These are phyloP conservation scores for Aspergillus nomiae DNA, from an alignment of 2,329 filamentous ascomycete species.

Conservation along the genomic window DNA sequence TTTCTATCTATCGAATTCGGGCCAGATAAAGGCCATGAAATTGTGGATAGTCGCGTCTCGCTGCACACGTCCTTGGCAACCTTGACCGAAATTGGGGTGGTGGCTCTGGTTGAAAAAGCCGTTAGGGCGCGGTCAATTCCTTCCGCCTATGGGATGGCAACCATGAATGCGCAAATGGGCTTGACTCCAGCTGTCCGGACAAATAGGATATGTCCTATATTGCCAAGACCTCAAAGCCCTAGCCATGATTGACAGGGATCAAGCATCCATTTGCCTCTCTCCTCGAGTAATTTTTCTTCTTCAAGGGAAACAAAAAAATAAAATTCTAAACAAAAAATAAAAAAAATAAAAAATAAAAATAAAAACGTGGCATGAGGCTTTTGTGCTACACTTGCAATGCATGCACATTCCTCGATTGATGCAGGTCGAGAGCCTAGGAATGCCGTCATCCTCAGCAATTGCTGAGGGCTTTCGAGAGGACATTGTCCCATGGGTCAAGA, in stretches of 20 bases:
- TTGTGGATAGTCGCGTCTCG: not conserved
- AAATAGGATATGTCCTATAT: not conserved
- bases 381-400: slow-evolving; percentile 11
- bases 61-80: not conserved
- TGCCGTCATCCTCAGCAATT: not conserved
- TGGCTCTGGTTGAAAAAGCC: not conserved
- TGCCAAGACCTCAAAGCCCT: not conserved
- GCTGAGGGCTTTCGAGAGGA: not conserved
- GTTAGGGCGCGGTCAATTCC: not conserved
- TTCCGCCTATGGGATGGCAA: not conserved
- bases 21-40: not conserved
- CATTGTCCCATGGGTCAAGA: not conserved
- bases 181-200: not conserved
- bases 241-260: not conserved
- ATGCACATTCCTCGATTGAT: slow-evolving; percentile 12
- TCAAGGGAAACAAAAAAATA: slow-evolving; percentile 4
- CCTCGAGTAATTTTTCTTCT: not conserved
- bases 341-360: not conserved
- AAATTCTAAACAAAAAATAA: too few species aligned
- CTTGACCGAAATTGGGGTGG: not conserved
- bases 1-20: not conserved
- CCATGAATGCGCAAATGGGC: not conserved
- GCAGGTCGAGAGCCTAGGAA: slow-evolving; percentile 11
- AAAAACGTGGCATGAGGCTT: slow-evolving; percentile 19
- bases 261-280: not conserved